A percentile compares a stretch with the other conserved stretches of the same genome.
phyloP scores from a whole-genome alignment of 176 grass and related monocot species.

The Pharus latifolius region DNA sequence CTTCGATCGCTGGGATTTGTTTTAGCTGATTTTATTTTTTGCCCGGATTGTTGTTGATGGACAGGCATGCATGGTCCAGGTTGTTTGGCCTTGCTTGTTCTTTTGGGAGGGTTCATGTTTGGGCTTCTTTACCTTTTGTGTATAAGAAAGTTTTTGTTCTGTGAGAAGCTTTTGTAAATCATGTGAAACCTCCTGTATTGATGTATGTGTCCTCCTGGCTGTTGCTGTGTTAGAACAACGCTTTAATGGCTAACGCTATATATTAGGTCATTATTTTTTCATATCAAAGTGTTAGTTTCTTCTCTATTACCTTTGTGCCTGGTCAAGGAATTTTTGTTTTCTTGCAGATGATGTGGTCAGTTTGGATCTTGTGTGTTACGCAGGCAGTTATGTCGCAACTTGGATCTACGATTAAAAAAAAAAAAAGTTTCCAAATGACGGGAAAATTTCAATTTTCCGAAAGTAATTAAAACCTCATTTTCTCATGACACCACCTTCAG shows the following conservation, averaged over 20 bases:
- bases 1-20: slow-evolving; percentile 1
- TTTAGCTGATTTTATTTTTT: slow-evolving; percentile 10
- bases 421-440: too few species aligned
- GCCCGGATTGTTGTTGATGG: slow-evolving; percentile 1
- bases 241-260: background rate
- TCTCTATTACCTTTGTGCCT: too few species aligned
- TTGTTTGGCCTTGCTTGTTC: slow-evolving; percentile 24
- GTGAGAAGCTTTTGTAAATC: slow-evolving; percentile 58
- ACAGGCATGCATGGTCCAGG: slow-evolving; percentile 16
- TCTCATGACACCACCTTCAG: too few species aligned
- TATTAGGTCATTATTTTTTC: slow-evolving; percentile 11
- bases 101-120: slow-evolving; percentile 29
- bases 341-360: too few species aligned
- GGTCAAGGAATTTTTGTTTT: too few species aligned
- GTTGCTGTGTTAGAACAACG: background rate
- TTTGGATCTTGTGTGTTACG: too few species aligned
- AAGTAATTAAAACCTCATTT: too few species aligned
- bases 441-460: too few species aligned
- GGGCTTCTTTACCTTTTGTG: slow-evolving; percentile 53
- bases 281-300: background rate
- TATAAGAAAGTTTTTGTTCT: slow-evolving; percentile 57
- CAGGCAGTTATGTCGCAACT: too few species aligned
- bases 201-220: slow-evolving; percentile 8
- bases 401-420: too few species aligned
- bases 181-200: slow-evolving; percentile 27